A percentile compares a stretch with the other conserved stretches of the same genome.
phyloP scores from a whole-genome alignment of 805 yeast species.

The Yarrowia deformans region DNA sequence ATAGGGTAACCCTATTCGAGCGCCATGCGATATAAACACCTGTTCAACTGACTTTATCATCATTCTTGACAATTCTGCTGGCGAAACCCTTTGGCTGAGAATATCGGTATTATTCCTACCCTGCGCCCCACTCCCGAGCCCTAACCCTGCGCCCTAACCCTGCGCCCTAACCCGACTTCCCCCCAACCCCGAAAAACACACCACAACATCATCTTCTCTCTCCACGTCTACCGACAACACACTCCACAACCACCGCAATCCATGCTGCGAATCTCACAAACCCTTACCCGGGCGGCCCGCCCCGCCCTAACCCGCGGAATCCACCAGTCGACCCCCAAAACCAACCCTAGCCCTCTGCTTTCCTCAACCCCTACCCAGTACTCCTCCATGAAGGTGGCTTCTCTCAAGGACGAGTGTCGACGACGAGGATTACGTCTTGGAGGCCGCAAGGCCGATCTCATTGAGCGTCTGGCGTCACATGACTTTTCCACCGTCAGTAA shows the following conservation, averaged over 20 bases:
- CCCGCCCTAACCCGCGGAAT: slow-evolving; percentile 42
- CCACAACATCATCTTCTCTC: neutral
- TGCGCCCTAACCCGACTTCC: too few relatives aligned
- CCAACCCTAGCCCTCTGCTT: slow-evolving; percentile 49
- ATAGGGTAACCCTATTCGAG: slow-evolving; percentile 10
- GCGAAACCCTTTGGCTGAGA: too few relatives aligned
- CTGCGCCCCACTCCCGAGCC: too few relatives aligned
- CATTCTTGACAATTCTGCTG: too few relatives aligned
- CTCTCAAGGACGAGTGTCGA: slow-evolving; percentile 65
- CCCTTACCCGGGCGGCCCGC: slow-evolving; percentile 7
- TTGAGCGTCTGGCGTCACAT: slow-evolving; percentile 49
- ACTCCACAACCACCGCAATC: too few relatives aligned
- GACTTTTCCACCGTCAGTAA: slow-evolving; percentile 44
- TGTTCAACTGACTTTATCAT: neutral
- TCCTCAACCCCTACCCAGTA: slow-evolving; percentile 45
- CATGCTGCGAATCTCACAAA: slow-evolving; percentile 26
- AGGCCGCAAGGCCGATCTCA: slow-evolving; percentile 68
- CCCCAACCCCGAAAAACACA: too few relatives aligned
- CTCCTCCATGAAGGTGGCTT: slow-evolving; percentile 58
- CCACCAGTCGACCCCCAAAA: slow-evolving; percentile 47
- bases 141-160: too few relatives aligned
- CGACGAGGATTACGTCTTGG: slow-evolving; percentile 64
- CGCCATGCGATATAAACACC: slow-evolving; percentile 14
- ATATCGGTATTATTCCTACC: too few relatives aligned
- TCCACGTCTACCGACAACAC: neutral